Evolutionary conservation across 306 rosid genomes (phyloP).

Genomic region (Castanospermum australe): DNA sequence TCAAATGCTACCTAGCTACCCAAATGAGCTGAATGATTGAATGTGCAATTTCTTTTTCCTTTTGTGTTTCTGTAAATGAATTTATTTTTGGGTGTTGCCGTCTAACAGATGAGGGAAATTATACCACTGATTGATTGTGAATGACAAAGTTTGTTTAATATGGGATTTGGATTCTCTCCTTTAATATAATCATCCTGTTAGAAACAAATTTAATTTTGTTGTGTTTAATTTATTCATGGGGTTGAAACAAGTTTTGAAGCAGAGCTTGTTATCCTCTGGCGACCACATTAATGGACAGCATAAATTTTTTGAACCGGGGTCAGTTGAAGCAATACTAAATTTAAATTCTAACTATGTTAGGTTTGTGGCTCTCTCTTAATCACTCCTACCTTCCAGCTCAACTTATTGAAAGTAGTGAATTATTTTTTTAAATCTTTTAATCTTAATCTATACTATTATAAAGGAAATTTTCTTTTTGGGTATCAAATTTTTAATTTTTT

Average conservation of each 20-base stretch:
- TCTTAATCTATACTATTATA: too few species aligned
- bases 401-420: too few species aligned
- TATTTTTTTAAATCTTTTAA: too few species aligned
- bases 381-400: conserved; percentile 1
- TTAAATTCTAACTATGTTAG: background rate
- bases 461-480: too few species aligned
- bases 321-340: conserved; percentile 3
- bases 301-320: conserved; percentile 3
- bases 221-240: conserved; percentile 20
- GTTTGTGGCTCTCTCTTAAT: background rate
- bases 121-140: background rate
- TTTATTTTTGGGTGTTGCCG: background rate
- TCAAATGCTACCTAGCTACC: background rate
- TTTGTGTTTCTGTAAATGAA: too few species aligned
- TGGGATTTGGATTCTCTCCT: too few species aligned
- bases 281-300: conserved; percentile 1
- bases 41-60: background rate
- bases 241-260: background rate
- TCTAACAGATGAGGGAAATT: background rate
- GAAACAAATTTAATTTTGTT: too few species aligned
- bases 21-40: background rate
- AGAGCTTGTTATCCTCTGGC: background rate
- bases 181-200: too few species aligned
- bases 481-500: too few species aligned
- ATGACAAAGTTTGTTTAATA: conserved; percentile 16